Percentiles rank a stretch among this genome's conserved stretches.
Conservation (phyloP, 306 rosid species). For the Quercus engelmannii region DNA sequence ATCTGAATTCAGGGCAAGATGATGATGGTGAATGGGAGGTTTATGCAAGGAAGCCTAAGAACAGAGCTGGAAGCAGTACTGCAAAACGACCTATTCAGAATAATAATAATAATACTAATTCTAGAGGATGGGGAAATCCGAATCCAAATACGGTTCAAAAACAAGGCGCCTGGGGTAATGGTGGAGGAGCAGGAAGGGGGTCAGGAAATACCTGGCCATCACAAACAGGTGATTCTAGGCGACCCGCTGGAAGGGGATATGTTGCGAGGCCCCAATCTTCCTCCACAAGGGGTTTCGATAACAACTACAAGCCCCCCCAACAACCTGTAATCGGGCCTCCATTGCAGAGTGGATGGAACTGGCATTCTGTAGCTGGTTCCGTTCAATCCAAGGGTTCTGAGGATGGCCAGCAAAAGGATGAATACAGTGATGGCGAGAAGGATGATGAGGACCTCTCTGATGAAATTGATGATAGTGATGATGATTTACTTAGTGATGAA, state of each 20-base stretch:
- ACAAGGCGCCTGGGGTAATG: conserved; percentile 18
- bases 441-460: conserved; percentile 31
- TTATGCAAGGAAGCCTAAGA: conserved; percentile 55
- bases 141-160: conserved; percentile 27
- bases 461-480: conserved; percentile 53
- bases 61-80: conserved; percentile 62
- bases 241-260: conserved; percentile 56
- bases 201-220: conserved; percentile 36
- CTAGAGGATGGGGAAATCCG: conserved; percentile 40
- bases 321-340: conserved; percentile 55
- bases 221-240: conserved; percentile 36
- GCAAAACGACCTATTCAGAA: conserved; percentile 43
- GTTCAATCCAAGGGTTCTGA: conserved; percentile 30
- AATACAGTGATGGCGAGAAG: conserved; percentile 22
- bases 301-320: conserved; percentile 14
- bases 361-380: conserved; percentile 52
- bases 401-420: conserved; percentile 19
- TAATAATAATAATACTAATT: conserved; percentile 20
- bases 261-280: conserved; percentile 27
- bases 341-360: conserved; percentile 77
- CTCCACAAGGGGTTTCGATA: conserved; percentile 26
- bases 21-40: conserved; percentile 78
- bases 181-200: conserved; percentile 52
- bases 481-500: conserved; percentile 60
- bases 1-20: conserved; percentile 37